Evolutionary conservation across 257 asterid genomes (phyloP), one percentile per base, ranked within the genome.

Genomic region (Gardenia jasminoides): DNA sequence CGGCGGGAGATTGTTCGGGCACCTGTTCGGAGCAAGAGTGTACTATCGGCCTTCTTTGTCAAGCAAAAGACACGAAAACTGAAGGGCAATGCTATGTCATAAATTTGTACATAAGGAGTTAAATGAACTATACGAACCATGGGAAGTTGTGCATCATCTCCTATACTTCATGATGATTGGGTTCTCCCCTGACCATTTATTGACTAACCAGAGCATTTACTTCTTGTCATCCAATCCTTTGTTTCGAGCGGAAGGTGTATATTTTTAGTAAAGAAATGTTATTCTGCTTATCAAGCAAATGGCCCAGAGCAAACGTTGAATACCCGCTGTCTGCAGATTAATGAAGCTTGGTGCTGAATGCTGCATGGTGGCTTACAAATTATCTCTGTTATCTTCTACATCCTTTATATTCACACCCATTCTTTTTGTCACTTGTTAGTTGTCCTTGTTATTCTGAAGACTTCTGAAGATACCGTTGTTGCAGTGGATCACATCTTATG

Each of bases 41-140:
- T 94, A 86, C 83, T 94, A 70, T 89, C 98, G 1, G 76, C 91
- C 39, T 88, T 94, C 89, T 94, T 91, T 82, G 85, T 82, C 80
- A 94, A 89, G 89, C 92, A 90, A 70, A 92, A 94, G 90, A 73
- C 91, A 43, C 81, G 82, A 61, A 88, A 84, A 73, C 71, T 82
- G 78, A 87, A 80, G 81, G 70, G 82, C 10, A 72, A 76, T 68
- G 72, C 81, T 12, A 81, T 80, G 46, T 83, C 75, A n/a, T 84
- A 71, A 74, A 56, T 48, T 72, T 59, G 74, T 6, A 12, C 24
- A 54, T 36, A 10, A 48, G 72, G 69, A 48, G 72, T 28, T 67
- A 28, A 62, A 22, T 15, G 26, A 56, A 16, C 3, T 20, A 71
- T 26, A 72, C 20, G 0, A 74, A 54, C 44, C 61, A 13, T 33